phyloP scores from a whole-genome alignment of 73 alveolate species.

The Blepharisma stoltei region DNA sequence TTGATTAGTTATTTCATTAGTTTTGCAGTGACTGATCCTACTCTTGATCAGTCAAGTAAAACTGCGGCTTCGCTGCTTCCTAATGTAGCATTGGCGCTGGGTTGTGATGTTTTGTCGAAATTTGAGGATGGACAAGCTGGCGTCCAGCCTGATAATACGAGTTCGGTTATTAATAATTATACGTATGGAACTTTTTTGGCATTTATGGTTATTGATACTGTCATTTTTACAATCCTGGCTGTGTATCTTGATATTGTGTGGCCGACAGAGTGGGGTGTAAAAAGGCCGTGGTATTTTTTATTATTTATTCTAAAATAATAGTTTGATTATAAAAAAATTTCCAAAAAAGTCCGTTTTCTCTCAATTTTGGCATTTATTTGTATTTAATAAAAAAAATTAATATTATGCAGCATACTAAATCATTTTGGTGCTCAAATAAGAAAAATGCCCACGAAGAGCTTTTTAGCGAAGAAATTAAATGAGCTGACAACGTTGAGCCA shows the following conservation, averaged over 20 bases:
- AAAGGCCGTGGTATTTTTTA: constrained; percentile 59
- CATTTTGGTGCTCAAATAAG: constrained; percentile 48
- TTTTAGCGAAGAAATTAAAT: constrained; percentile 46
- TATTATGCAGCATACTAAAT: too few relatives aligned
- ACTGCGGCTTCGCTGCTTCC: constrained; percentile 62
- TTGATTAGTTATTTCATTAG: constrained; percentile 63
- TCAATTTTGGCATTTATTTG: too few relatives aligned
- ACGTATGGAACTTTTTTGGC: constrained; percentile 37
- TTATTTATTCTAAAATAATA: too few relatives aligned
- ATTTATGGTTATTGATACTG: constrained; percentile 50
- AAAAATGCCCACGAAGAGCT: constrained; percentile 27
- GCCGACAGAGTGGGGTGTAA: constrained; percentile 69
- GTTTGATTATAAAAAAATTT: too few relatives aligned
- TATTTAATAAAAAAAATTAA: too few relatives aligned
- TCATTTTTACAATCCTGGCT: constrained; percentile 47
- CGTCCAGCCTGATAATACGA: constrained; percentile 45
- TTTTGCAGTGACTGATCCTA: constrained; percentile 54
- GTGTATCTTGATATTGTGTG: constrained; percentile 65
- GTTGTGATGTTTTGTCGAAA: constrained; percentile 53
- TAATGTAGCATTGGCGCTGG: constrained; percentile 59
- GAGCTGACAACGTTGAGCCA: constrained; percentile 39
- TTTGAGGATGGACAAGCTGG: constrained; percentile 61
- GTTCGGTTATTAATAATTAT: constrained; percentile 46
- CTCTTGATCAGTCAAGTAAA: constrained; percentile 37
- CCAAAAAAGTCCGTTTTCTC: too few relatives aligned